Base-by-base conservation (phyloP, 306 rosid genomes). In the Lablab purpureus region DNA sequence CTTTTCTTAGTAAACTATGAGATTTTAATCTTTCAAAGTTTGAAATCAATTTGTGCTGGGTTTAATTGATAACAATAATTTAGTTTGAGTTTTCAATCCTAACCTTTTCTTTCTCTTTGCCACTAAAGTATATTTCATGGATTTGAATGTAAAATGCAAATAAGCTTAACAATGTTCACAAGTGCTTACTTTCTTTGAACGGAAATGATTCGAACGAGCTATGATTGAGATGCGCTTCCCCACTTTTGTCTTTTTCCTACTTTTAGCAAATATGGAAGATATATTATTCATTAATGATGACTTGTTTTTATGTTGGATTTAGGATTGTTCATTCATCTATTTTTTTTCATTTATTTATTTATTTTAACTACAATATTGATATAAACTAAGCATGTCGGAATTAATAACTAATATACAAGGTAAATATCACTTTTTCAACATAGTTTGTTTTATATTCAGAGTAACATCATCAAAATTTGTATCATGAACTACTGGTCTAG, bases 131-230 rank as follows among this genome's bases (percentile, higher is more conserved):
- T 7, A 54, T 3, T 22, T 13, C n/a, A 28, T 50, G 1, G 21
- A 45, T 13, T 43, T 2, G 40, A 45, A 28, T 17, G 18, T 40
- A 12, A 74, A 15, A 30, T 62, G 2, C 10, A n/a, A n/a, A n/a
- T n/a, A 21, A 34, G 40, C 30, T 34, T 8, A 64, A 7, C 1
- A 47, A 1, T 10, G 14, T 47, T 9, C 21, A 30, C 18, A 49
- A 4, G 27, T 30, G 37, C 50, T 15, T 19, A 30, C 62, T 27
- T 76, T 47, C 56, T 71, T 18, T 25, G 74, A 51, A 43, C 21
- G 56, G 72, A 80, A 65, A 73, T 80, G 36, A 80, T 80, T 80
- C 56, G 67, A 22, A 54, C 74, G 22, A 43, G 70, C 68, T 67
- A 32, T 28, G 72, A 81, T 46, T 27, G 62, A 47, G 55, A 81